phyloP scores from a whole-genome alignment of 257 asterid genomes.

The Coffea eugenioides region DNA sequence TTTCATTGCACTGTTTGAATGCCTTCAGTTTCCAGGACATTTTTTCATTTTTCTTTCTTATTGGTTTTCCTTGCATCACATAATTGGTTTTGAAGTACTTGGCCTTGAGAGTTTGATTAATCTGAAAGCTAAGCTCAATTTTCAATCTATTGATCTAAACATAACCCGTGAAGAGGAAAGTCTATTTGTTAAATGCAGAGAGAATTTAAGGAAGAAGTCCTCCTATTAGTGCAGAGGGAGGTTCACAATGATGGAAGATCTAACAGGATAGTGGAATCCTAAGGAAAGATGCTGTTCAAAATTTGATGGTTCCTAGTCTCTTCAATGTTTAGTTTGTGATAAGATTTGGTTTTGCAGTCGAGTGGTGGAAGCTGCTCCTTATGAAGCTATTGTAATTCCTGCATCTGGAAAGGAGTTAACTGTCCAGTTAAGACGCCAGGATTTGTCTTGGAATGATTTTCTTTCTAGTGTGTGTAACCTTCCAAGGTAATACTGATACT shows the following conservation, averaged over 20 bases:
- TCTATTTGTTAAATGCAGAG: background rate
- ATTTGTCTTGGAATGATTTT: constrained; percentile 66
- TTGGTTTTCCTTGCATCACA: background rate
- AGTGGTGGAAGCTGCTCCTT: constrained; percentile 73
- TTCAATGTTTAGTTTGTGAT: background rate
- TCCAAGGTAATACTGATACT: constrained; percentile 43
- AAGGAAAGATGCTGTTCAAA: background rate
- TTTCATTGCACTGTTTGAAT: no score
- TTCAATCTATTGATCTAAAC: background rate
- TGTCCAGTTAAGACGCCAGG: constrained; percentile 62
- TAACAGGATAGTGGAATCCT: background rate
- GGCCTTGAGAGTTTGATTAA: background rate
- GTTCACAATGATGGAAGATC: background rate
- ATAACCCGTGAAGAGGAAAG: background rate
- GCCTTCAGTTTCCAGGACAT: no score
- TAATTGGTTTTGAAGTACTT: background rate
- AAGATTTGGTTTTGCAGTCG: constrained; percentile 50
- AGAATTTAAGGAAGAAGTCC: background rate
- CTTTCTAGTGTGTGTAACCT: constrained; percentile 47
- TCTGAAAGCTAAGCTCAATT: background rate
- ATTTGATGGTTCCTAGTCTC: background rate
- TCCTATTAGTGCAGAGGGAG: background rate
- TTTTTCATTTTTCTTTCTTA: background rate
- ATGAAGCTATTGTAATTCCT: constrained; percentile 66
- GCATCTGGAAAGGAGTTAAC: constrained; percentile 63